Base-by-base conservation (phyloP, 163 green algal species). In the Prototheca wickerhamii region DNA sequence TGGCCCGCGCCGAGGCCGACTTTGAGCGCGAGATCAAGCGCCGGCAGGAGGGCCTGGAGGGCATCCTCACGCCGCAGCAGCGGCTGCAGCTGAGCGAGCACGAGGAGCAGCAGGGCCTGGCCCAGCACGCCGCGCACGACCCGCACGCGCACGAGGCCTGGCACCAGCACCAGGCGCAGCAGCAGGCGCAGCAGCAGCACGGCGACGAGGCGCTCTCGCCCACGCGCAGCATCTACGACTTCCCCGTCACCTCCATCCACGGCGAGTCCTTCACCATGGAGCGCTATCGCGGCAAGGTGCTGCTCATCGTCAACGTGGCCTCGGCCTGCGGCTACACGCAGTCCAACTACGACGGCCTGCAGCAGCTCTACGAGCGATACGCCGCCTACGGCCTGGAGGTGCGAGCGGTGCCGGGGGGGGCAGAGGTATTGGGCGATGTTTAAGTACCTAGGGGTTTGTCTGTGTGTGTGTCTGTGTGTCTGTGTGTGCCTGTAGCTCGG, bases 231-330 rank as follows among this genome's bases (percentile, higher is more conserved):
- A 10, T 15, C 10, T 15, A 10, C 37, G 10, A 10, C 0, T 15
- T 44, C 37, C 15, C 10, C 15, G 46, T 28, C 46, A 54, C 46
- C 46, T 54, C 46, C 46, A 54, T 25, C 37, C 37, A 44, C 37
- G 37, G 37, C 15, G 37, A 44, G 37, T 15, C 37, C 15, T 10
- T 44, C 10, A 15, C 37, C 55, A 60, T 60, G 0, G 33, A 30
- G 1, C 32, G 59, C 54, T 46, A 67, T 28, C 31, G 23, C 18
- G 71, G 65, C 25, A 43, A 49, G 4, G 71, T 73, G 4, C 60
- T 54, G 12, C 10, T 78, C 15, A 31, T 78, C 8, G 55, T 73
- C 15, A 78, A 78, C 51, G 71, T 78, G 1, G 71, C 71, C 12
- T 71, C 64, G 2, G 21, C 71, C 2, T 74, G 71, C 60, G 71